Evolutionary conservation across 2,329 filamentous ascomycete species (phyloP), one percentile per base, ranked within the genome.

Genomic region (Ceratocystis huliohia): DNA sequence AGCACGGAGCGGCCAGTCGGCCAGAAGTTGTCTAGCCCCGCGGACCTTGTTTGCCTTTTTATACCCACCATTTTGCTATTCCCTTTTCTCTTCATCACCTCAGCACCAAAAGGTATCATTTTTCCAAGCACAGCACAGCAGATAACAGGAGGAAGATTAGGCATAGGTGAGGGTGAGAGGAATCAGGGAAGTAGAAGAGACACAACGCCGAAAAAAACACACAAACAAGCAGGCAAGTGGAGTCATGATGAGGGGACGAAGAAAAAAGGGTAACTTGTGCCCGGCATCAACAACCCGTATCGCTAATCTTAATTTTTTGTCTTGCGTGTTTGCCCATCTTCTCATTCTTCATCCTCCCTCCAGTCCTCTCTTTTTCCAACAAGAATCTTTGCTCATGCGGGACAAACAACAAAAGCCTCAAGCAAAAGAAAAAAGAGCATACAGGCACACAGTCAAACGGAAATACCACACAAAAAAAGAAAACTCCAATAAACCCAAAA

Each of bases 401-500:
- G 22, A 22, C 46, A 53, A 53, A 15, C 28, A 53, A 28, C 6
- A 41, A 53, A 28, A 53, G 48, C 48, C 25, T 53, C 48, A 53
- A 53, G 48, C 48, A 53, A 53, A 53, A 53, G 10, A 53, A 25
- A 22, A 53, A 53, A 25, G 6, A 20, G 7, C 48, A 53, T 15
- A 53, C 48, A 53, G 20, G 48, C 48, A 53, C 48, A 28, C 48
- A 53, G 20, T 10, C 8, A 59, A 59, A 37, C 28, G 28, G 10
- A 59, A 59, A 30, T 59, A 59, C 15, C 28, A 59, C 56, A 33
- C 56, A 37, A 59, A 59, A 65, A 65, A 61, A 13, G 41, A 28
- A 65, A 59, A 48, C 44, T 46, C 61, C 46, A 28, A n/a, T 48
- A 46, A 48, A 63, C 61, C 61, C 44, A 65, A 61, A 50, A 63